Base-by-base conservation (phyloP, 2,329 filamentous ascomycete genomes). In the Apiospora pterosperma region DNA sequence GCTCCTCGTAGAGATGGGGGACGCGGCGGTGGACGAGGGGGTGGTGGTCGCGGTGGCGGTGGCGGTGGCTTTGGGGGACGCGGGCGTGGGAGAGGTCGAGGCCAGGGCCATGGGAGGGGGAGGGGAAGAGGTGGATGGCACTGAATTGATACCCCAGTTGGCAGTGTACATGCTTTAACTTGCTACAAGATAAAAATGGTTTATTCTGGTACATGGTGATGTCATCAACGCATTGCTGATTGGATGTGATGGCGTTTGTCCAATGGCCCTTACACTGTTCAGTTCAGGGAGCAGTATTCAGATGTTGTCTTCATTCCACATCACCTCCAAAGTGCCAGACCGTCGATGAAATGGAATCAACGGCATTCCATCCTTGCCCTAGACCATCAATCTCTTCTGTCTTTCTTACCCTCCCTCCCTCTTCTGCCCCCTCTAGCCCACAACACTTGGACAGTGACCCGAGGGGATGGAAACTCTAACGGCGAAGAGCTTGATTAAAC, bases 41-140 rank as follows among this genome's bases (percentile, higher is more conserved):
- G 81, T 3, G 71, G 79, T 16, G 72, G 75, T 14, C 69, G 77
- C 2, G 70, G 78, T 10, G 36, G 66, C 14, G 63, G 67, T 10
- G 36, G 67, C 34, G 68, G 70, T 3, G 58, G 67, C 14, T 48
- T 16, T 31, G 68, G 68, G 14, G 68, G 68, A 55, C 66, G 67
- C 31, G 52, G 67, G 16, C 41, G 68, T 39, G 44, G 67, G 39
- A 44, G 67, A 25, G 62, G 62, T 14, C 41, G 62, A 16, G 38
- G 38, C 21, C 58, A 59, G 23, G 55, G 19, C 52, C 44, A n/a
- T n/a, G n/a, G n/a, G n/a, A n/a, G n/a, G n/a, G n/a, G n/a, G n/a
- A 36, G 58, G 16, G 58, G 58, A 19, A 23, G 58, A 3, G 58
- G 58, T 60, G 58, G 58, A 25, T 25, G 58, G 58, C n/a, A 60